Evolutionary conservation across 176 grass and related monocot species (phyloP), one percentile per base, ranked within the genome.

Genomic region (Elaeis guineensis): DNA sequence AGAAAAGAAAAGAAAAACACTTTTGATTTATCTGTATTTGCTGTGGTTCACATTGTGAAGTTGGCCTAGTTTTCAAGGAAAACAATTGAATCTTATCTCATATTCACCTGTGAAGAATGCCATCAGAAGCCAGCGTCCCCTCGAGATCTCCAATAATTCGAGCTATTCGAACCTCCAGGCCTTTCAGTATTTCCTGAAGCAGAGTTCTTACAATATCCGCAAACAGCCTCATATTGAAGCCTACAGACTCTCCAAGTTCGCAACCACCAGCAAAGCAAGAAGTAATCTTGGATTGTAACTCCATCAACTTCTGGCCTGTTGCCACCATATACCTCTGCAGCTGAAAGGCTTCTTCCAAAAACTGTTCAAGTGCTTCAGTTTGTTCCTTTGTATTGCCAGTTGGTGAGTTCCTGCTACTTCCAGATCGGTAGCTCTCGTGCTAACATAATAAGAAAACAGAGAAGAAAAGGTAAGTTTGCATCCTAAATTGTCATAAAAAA

Each of bases 341-440:
- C 71, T 86, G 82, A 77, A 95, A 95, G 54, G 90, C 86, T 69
- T 95, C 86, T 67, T 84, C 90, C 17, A 95, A 56, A 54, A 86
- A 90, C 23, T 59, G 73, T 16, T 63, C 67, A 4, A 89, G 67
- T 49, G 62, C 82, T 28, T 55, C 63, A 3, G 55, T 72, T 61
- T 50, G 59, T 16, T 74, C 75, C 48, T 78, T 82, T 19, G 69
- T 20, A n/a, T 49, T 72, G 17, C 49, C 58, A 54, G 21, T n/a
- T 32, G 8, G 58, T 25, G 21, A 19, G 7, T 62, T 58, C 50
- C 7, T 68, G 1, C 51, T 26, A 23, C 74, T 81, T 50, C 25
- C 67, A 68, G 72, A 58, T 19, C 82, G 53, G 68, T 83, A 73
- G 50, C 77, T 64, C 74, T 86, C 85, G 57, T 83, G 69, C 90